Percentiles rank a stretch among this genome's conserved stretches.
These are phyloP conservation scores for Ophiostoma triangulosporum DNA, from an alignment of 2,329 filamentous ascomycete genomes.

Conservation along the genomic window DNA sequence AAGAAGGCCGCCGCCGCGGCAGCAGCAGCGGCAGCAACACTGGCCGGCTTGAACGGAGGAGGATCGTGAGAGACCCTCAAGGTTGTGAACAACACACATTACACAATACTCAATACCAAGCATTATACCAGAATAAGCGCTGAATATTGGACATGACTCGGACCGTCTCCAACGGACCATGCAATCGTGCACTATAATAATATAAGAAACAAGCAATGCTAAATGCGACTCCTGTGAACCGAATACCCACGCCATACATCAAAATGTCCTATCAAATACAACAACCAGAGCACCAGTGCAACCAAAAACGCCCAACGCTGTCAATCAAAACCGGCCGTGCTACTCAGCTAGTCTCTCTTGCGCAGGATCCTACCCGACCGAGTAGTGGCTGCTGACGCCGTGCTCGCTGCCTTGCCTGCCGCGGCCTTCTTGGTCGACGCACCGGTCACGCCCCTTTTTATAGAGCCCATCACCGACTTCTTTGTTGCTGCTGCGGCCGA, in stretches of 20 bases:
- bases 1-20: conserved; percentile 38
- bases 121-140: not conserved
- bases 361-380: conserved; percentile 39
- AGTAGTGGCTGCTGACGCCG: conserved; percentile 20
- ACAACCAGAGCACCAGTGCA: too few relatives aligned
- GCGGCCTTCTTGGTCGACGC: conserved; percentile 36
- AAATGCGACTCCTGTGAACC: too few relatives aligned
- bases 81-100: not conserved
- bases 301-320: not conserved
- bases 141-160: too few relatives aligned
- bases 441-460: conserved; percentile 37
- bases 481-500: conserved; percentile 28
- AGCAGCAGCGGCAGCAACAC: conserved; percentile 1
- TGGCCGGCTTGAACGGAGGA: not conserved
- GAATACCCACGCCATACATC: too few relatives aligned
- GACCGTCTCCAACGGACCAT: too few relatives aligned
- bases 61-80: not conserved
- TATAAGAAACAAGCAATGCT: not conserved
- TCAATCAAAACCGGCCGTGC: not conserved
- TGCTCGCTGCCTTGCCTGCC: conserved; percentile 19
- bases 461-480: conserved; percentile 39
- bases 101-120: not conserved
- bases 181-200: not conserved
- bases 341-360: conserved; percentile 31
- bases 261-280: too few relatives aligned